Evolutionary conservation across 75 land plant genomes (phyloP).

Genomic region (Cunninghamia lanceolata): DNA sequence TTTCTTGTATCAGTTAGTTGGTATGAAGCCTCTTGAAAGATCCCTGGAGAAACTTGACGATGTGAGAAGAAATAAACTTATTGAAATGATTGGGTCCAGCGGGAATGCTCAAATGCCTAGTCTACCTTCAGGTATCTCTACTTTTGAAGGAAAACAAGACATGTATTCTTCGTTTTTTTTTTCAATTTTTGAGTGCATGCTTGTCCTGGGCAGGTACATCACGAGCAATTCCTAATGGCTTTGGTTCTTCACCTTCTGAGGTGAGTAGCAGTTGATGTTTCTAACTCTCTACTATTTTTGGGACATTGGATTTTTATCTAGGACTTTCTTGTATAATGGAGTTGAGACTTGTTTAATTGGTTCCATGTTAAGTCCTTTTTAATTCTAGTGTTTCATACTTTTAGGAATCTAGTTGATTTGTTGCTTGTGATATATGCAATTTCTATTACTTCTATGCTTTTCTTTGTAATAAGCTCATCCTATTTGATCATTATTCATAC

Average conservation of each 20-base stretch:
- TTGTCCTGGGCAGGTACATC: slow-evolving; percentile 1
- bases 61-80: slow-evolving; percentile 47
- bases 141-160: neutral
- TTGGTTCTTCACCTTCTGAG: slow-evolving; percentile 10
- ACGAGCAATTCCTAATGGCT: neutral
- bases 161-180: neutral
- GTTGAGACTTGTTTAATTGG: neutral
- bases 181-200: neutral
- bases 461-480: too few species aligned
- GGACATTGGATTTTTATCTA: neutral
- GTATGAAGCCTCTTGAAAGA: slow-evolving; percentile 46
- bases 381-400: neutral
- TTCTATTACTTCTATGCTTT: neutral
- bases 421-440: neutral
- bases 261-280: neutral
- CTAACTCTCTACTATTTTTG: neutral
- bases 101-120: slow-evolving; percentile 7
- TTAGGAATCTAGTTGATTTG: neutral
- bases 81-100: slow-evolving; percentile 42
- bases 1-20: slow-evolving; percentile 29
- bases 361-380: neutral
- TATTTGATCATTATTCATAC: too few species aligned
- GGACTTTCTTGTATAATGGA: neutral
- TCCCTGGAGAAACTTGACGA: slow-evolving; percentile 56
- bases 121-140: slow-evolving; percentile 24